Percentiles rank a stretch among this genome's conserved stretches.
Evolutionary conservation across 352 stramenopile genomes (phyloP).

Genomic region (Thalassiosira livingstoniorum): DNA sequence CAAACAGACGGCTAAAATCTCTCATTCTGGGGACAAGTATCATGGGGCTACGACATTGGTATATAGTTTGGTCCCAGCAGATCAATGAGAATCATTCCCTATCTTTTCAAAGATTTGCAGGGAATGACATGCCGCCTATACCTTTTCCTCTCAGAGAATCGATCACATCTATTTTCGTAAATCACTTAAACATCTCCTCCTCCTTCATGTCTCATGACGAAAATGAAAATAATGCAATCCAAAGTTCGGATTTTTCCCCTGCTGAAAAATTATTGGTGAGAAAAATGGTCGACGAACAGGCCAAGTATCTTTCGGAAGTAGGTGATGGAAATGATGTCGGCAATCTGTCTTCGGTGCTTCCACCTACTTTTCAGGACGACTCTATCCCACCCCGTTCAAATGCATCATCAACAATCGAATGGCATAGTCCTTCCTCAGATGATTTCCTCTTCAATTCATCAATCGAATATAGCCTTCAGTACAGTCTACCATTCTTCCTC

Average conservation of each 20-base stretch:
- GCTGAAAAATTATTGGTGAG: not conserved
- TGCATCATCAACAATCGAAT: too few species aligned
- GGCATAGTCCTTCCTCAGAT: not conserved
- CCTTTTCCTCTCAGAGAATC: conserved; percentile 33
- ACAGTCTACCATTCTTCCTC: conserved; percentile 62
- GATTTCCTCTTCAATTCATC: conserved; percentile 5
- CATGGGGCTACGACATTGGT: conserved; percentile 63
- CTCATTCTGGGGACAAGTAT: conserved; percentile 64
- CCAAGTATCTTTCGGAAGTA: conserved; percentile 11
- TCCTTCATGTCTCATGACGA: not conserved
- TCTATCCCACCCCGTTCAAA: too few species aligned
- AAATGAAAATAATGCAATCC: not conserved
- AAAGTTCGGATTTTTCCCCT: not conserved
- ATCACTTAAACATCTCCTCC: conserved; percentile 18
- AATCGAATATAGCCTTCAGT: conserved; percentile 39
- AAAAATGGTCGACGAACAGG: conserved; percentile 43
- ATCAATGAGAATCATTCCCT: not conserved
- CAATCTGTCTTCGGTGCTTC: too few species aligned
- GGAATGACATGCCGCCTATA: conserved; percentile 15
- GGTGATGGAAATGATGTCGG: not conserved
- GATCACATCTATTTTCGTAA: not conserved
- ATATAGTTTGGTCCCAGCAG: conserved; percentile 11
- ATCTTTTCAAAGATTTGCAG: not conserved
- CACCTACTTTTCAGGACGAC: too few species aligned
- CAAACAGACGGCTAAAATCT: conserved; percentile 27